These are phyloP conservation scores for Entomortierella lignicola DNA, from an alignment of 192 early-diverging fungal genomes.

Conservation along the genomic window DNA sequence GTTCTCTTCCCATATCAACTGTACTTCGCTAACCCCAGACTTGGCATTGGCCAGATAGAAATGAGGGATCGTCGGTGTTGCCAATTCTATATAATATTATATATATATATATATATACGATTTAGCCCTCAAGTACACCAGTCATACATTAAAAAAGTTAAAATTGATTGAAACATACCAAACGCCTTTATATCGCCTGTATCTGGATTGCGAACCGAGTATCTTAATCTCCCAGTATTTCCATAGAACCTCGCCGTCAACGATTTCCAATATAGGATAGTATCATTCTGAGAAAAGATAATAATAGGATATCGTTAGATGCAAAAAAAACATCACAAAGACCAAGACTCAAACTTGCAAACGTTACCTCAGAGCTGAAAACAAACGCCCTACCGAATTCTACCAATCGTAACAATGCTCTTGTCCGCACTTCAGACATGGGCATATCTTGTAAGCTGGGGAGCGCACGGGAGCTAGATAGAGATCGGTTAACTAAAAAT, in stretches of 20 bases:
- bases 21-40: slow-evolving; percentile 36
- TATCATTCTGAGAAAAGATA: slow-evolving; percentile 16
- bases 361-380: slow-evolving; percentile 18
- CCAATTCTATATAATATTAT: slow-evolving; percentile 33
- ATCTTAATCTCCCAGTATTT: slow-evolving; percentile 15
- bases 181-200: slow-evolving; percentile 27
- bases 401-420: slow-evolving; percentile 8
- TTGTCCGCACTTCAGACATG: slow-evolving; percentile 13
- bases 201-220: slow-evolving; percentile 15
- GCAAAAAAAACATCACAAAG: too few species aligned
- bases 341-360: too few species aligned
- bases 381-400: slow-evolving; percentile 29
- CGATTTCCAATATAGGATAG: slow-evolving; percentile 27
- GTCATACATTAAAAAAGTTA: too few species aligned
- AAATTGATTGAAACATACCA: slow-evolving; percentile 16
- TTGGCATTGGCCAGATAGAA: slow-evolving; percentile 28
- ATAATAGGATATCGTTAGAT: too few species aligned
- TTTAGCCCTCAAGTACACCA: too few species aligned
- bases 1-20: slow-evolving; percentile 16
- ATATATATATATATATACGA: too few species aligned
- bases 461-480: background rate
- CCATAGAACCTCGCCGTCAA: slow-evolving; percentile 31
- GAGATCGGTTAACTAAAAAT: too few species aligned
- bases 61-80: slow-evolving; percentile 22
- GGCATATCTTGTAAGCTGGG: background rate